Percentiles rank a stretch among this genome's conserved stretches.
Evolutionary conservation across 1,284 basidiomycete genomes (phyloP).

Genomic region (Papiliotrema laurentii): DNA sequence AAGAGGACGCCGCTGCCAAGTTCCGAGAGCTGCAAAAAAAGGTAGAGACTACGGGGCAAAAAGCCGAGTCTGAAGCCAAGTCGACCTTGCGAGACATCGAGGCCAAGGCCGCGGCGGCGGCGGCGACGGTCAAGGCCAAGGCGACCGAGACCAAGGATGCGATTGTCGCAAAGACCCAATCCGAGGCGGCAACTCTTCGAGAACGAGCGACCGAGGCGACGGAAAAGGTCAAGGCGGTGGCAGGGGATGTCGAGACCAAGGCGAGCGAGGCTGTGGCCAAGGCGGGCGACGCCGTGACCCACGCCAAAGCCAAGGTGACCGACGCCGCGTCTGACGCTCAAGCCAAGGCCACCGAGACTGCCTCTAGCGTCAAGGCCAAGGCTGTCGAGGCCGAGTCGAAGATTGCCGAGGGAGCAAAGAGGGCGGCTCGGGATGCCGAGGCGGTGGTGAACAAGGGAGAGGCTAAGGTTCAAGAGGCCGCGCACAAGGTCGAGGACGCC

Average conservation of each 20-base stretch:
- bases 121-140: constrained; percentile 27
- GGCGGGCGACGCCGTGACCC: too few species aligned
- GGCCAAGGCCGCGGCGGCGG: constrained; percentile 46
- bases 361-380: constrained; percentile 6
- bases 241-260: constrained; percentile 32
- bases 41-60: constrained; percentile 36
- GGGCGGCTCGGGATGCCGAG: too few species aligned
- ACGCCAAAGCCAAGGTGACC: constrained; percentile 10
- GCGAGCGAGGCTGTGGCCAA: too few species aligned
- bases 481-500: constrained; percentile 20
- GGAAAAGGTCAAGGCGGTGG: constrained; percentile 47
- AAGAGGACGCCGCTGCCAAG: constrained; percentile 1
- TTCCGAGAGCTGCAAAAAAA: constrained; percentile 2
- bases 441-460: constrained; percentile 16
- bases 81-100: constrained; percentile 24
- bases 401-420: not conserved
- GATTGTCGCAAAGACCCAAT: too few species aligned
- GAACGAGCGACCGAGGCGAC: constrained; percentile 6
- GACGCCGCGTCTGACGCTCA: constrained; percentile 6
- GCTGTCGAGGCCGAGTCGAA: constrained; percentile 4
- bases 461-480: constrained; percentile 4
- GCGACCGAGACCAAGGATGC: constrained; percentile 4
- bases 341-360: constrained; percentile 9
- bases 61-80: constrained; percentile 50
- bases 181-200: not conserved